Evolutionary conservation across 305 asterid genomes (phyloP), one percentile per base, ranked within the genome.

Genomic region (Solanum hybrid): DNA sequence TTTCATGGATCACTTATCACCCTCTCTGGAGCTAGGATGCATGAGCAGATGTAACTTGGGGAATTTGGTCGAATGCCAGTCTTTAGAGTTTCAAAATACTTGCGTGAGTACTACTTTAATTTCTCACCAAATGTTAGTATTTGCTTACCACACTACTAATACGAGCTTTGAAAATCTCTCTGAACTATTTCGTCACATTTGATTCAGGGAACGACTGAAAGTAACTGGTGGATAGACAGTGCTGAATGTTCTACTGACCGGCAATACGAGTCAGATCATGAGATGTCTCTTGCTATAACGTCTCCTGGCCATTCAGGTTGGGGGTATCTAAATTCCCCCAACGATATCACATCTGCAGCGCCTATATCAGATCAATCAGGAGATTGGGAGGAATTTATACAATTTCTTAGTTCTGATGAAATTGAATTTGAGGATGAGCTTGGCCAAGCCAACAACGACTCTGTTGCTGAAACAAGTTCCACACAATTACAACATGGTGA

Each of bases 181-280:
- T 24, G 2, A 7, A 80, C 34, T 24, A 24, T 38, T n/a, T 81
- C 33, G 68, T 24, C 24, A 38, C 24, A 13, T 13, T 38, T 81
- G 68, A 7, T 32, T 78, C 83, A 78, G 41, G 14, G 26, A 78
- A 78, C 2, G 27, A 11, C 34, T 81, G 36, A 38, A 38, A 81
- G 10, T 36, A n/a, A 79, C 32, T 51, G 13, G 61, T n/a, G 87
- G n/a, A 6, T 38, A 13, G 13, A 5, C 3, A 80, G 7, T 24
- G 68, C 8, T 89, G 94, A 95, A 34, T 93, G 93, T 91, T 95
- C 89, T 86, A 94, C 94, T 90, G 90, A 95, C 95, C 6, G 93
- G 97, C 86, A 12, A 6, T 13, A 22, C 27, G 34, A 81, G 86
- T 26, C 68, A 6, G 34, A 24, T 36, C 38, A 36, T 24, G 68